Conservation (phyloP, 352 stramenopile genomes). For the Globisporangium orthogonon region DNA sequence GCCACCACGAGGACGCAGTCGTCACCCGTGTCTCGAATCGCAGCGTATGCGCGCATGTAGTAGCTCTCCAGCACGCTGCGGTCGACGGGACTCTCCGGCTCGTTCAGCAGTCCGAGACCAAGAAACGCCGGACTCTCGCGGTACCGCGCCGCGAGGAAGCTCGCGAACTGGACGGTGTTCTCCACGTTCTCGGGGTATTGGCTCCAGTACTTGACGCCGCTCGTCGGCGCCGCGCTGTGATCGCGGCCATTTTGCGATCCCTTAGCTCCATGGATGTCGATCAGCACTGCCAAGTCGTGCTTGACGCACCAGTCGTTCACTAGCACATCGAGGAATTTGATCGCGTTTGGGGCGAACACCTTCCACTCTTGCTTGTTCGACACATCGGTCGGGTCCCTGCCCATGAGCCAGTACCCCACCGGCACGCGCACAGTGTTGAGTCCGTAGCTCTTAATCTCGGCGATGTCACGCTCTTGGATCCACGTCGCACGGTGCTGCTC, state of each 20-base stretch:
- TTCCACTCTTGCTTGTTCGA: conserved; percentile 37
- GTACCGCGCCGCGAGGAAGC: conserved; percentile 48
- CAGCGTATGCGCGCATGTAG: conserved; percentile 47
- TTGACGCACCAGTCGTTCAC: conserved; percentile 71
- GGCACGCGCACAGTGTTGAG: conserved; percentile 80
- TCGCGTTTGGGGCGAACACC: conserved; percentile 33
- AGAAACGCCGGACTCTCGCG: conserved; percentile 35
- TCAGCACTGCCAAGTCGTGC: conserved; percentile 59
- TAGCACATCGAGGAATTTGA: conserved; percentile 70
- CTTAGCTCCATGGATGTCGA: conserved; percentile 75
- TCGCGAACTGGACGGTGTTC: conserved; percentile 55
- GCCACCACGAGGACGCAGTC: conserved; percentile 53
- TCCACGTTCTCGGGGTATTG: conserved; percentile 56
- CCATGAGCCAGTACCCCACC: conserved; percentile 75
- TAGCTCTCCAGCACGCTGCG: conserved; percentile 45
- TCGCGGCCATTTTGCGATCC: conserved; percentile 81
- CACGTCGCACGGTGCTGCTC: conserved; percentile 71
- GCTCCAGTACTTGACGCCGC: conserved; percentile 31
- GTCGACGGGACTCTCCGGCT: conserved; percentile 49
- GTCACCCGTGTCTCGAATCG: conserved; percentile 44
- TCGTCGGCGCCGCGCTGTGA: conserved; percentile 40
- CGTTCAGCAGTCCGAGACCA: conserved; percentile 78
- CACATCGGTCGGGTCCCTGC: conserved; percentile 30
- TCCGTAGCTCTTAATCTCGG: conserved; percentile 45
- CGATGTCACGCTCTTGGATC: conserved; percentile 71